phyloP scores from a whole-genome alignment of 805 yeast species.

The Yueomyces sinensis region DNA sequence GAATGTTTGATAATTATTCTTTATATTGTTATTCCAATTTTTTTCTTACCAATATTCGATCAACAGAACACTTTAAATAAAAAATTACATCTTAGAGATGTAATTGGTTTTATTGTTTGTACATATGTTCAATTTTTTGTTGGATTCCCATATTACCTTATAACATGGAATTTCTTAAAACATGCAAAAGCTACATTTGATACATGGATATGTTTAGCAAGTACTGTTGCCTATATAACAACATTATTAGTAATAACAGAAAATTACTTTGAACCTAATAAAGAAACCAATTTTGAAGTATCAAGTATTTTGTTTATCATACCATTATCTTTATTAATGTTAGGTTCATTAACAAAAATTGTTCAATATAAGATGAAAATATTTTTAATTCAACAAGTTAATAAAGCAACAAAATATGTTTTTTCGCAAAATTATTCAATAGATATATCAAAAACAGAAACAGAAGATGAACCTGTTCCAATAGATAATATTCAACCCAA shows the following conservation, averaged over 20 bases:
- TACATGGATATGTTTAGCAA: slow-evolving; percentile 71
- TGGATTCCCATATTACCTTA: slow-evolving; percentile 55
- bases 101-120: slow-evolving; percentile 54
- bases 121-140: slow-evolving; percentile 47
- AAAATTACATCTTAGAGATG: slow-evolving; percentile 24
- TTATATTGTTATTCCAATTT: slow-evolving; percentile 36
- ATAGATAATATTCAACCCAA: slow-evolving; percentile 65
- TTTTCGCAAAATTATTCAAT: too few relatives aligned
- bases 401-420: too few relatives aligned
- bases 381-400: slow-evolving; percentile 2
- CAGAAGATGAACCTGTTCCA: too few relatives aligned
- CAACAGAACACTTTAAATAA: slow-evolving; percentile 9
- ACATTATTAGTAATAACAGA: too few relatives aligned
- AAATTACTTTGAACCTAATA: too few relatives aligned
- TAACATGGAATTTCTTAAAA: slow-evolving; percentile 49
- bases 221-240: slow-evolving; percentile 63
- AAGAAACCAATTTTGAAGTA: too few relatives aligned
- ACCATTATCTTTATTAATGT: too few relatives aligned
- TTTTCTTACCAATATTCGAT: slow-evolving; percentile 24
- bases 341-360: too few relatives aligned
- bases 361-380: too few relatives aligned
- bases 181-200: slow-evolving; percentile 86
- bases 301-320: too few relatives aligned
- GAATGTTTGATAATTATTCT: slow-evolving; percentile 51
- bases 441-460: too few relatives aligned